Base-by-base conservation (phyloP, 768 basidiomycete species). In the Xerocomellus intermedius region DNA sequence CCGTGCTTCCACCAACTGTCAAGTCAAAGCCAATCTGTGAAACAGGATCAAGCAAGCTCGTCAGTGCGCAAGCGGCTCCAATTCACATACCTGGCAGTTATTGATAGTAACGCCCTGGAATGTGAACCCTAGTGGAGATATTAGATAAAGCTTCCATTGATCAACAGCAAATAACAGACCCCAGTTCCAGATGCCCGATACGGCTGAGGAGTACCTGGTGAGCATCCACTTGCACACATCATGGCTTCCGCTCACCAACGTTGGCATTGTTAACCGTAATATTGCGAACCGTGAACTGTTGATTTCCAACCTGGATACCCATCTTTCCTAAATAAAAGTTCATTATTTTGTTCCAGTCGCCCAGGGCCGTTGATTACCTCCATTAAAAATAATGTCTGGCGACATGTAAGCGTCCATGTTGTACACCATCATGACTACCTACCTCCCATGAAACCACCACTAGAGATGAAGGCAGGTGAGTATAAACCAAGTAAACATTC, bases 201-300 rank as follows among this genome's bases (percentile, higher is more conserved):
- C 39, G 19, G 69, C 70, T 72, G 14, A 8, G 13, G n/a, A 52
- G 22, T 16, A 13, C 30, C 1, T 6, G 16, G 30, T 67, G 8
- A 59, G 33, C 16, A 6, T 33, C 21, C 14, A 14, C 33, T 16
- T 24, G 21, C 14, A 8, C 1, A 8, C 14, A 42, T 37, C 10
- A 42, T 5, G 2, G 0, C 1, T 3, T 13, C 16, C 13, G 46
- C 65, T 56, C 55, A 75, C 76, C 77, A 46, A 67, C 67, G 8
- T 73, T 58, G 19, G 77, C 76, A 57, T 81, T 78, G 60, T 78
- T 79, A 35, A 82, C 64, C 1, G 77, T 82, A 50, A 86, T 68
- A 61, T 86, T 87, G 26, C 85, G 79, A 43, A 86, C 81, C 0
- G 85, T 86, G 59, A 86, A 86, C 78, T 91, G 89, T 70, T 92